Percentiles rank a stretch among this genome's conserved stretches.
Evolutionary conservation across 345 rosid species (phyloP).

Genomic region (Toxicodendron radicans): DNA sequence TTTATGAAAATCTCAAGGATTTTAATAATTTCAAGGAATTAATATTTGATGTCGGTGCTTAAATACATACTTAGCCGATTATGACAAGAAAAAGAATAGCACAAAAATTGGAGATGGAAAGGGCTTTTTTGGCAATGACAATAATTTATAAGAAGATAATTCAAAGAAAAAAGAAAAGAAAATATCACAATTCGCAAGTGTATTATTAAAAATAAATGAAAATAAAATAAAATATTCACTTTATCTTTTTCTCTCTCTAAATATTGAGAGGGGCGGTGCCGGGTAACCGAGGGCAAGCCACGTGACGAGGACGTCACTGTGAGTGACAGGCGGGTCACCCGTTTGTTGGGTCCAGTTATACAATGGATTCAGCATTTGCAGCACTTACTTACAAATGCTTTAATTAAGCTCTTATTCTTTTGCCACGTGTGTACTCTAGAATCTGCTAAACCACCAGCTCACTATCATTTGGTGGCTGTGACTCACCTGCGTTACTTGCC

Average conservation of each 20-base stretch:
- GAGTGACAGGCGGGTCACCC: neutral
- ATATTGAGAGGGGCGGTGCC: constrained; percentile 38
- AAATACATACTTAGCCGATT: too few relatives aligned
- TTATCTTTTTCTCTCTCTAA: neutral
- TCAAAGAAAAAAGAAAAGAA: neutral
- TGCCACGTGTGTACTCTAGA: constrained; percentile 19
- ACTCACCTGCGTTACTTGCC: neutral
- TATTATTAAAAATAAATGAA: neutral
- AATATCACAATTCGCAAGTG: neutral
- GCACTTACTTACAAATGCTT: neutral
- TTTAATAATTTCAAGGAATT: too few relatives aligned
- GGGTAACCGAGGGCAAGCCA: constrained; percentile 29
- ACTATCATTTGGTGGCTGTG: constrained; percentile 16
- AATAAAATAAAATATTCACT: neutral
- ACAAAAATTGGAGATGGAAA: neutral
- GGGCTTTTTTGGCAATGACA: neutral
- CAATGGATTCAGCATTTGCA: neutral
- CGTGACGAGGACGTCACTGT: constrained; percentile 38
- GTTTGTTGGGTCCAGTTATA: neutral
- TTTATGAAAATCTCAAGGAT: too few relatives aligned
- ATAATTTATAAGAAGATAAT: too few relatives aligned
- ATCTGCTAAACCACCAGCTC: constrained; percentile 21
- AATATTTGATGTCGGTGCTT: too few relatives aligned
- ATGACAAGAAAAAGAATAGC: too few relatives aligned
- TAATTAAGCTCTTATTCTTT: constrained; percentile 11